Evolutionary conservation across 1,284 basidiomycete species (phyloP), one percentile per base, ranked within the genome.

Genomic region (Mycosarcoma maydis): DNA sequence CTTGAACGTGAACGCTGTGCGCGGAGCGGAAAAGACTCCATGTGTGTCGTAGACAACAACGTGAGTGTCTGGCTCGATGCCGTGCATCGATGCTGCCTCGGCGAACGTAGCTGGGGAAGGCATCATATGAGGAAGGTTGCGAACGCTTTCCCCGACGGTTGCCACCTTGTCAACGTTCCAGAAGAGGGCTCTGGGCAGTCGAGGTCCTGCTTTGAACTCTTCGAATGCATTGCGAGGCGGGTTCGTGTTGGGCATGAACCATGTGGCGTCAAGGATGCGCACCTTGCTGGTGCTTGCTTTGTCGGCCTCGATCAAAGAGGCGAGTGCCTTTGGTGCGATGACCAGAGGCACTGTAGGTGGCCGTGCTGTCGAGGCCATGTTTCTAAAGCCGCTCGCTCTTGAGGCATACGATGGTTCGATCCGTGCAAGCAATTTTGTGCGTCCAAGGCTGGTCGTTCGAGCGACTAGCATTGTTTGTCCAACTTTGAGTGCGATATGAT

Each of bases 41-140:
- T 61, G 61, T 1, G 56, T 57, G 54, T 64, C 94, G 81, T 97
- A 98, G 85, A 97, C 83, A 17, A 97, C 87, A 20, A 98, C 92
- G 81, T 93, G 91, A 6, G 90, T 89, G 16, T 87, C 84, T 7
- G 87, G 86, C 19, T 84, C 83, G 71, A 98, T 90, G 1, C 92
- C 93, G 30, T 92, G 86, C 47, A 84, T 85, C 73, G 88, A 91
- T 90, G 78, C 92, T 9, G 91, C 89, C 53, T 87, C 84, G 16
- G 89, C 89, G 82, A 98, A 98, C n/a, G 84, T 83, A 36, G 86
- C 85, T 26, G 84, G 84, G 17, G 85, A 83, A 4, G 95, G 95
- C 87, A 98, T 89, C 94, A 98, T 98, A 83, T 98, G 94, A 75
- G 90, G 90, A 17, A 98, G 84, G 34, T 75, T 60, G 23, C 72